phyloP scores from a whole-genome alignment of 371 early-diverging fungal genomes.

The Lichtheimia corymbifera region DNA sequence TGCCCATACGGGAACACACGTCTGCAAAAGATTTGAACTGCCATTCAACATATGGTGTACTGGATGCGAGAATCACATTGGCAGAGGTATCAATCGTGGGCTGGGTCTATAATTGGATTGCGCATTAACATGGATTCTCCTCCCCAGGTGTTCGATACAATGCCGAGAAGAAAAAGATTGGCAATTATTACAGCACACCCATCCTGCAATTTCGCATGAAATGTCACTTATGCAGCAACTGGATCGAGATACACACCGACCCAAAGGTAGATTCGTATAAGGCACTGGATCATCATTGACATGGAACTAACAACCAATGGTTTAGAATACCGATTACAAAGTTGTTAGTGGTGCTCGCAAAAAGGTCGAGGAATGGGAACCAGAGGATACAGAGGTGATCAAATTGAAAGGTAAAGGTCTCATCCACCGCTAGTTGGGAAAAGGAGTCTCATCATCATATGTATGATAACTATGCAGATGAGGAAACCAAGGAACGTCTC shows the following conservation, averaged over 20 bases:
- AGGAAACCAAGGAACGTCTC: conserved; percentile 56
- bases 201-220: conserved; percentile 92
- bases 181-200: conserved; percentile 86
- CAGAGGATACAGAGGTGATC: conserved; percentile 73
- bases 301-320: neutral
- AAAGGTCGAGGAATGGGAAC: conserved; percentile 75
- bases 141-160: conserved; percentile 83
- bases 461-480: conserved; percentile 34
- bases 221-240: conserved; percentile 83
- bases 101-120: no score
- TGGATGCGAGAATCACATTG: conserved; percentile 84
- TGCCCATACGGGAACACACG: neutral
- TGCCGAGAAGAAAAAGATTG: conserved; percentile 92
- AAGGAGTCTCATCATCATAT: conserved; percentile 3
- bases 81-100: conserved; percentile 62
- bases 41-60: conserved; percentile 93
- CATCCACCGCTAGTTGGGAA: neutral
- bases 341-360: conserved; percentile 77
- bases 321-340: conserved; percentile 76
- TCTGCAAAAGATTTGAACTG: conserved; percentile 73
- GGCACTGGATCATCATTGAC: neutral
- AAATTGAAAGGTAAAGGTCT: conserved; percentile 42
- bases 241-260: conserved; percentile 93
- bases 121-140: no score
- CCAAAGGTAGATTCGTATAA: conserved; percentile 71